Base-by-base conservation (phyloP, 768 basidiomycete genomes). In the Strobilomyces echinocephalus region DNA sequence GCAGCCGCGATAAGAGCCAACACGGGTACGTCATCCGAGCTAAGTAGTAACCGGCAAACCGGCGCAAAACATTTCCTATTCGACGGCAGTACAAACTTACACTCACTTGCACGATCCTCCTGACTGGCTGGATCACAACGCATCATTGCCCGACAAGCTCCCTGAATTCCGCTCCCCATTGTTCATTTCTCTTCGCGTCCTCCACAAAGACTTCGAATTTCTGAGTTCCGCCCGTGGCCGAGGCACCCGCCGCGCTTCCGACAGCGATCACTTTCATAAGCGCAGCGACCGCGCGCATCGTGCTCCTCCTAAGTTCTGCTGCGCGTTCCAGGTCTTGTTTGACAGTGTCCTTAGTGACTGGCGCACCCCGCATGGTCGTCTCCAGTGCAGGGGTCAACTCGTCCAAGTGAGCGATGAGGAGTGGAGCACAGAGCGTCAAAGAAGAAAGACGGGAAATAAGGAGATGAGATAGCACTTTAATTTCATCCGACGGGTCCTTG, bases 381-480 rank as follows among this genome's bases (percentile, higher is more conserved):
- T 91, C 88, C 56, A 97, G 77, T 49, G 84, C 82, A 6, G 88
- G 87, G 26, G 91, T 89, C 21, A 87, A 83, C 55, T 88, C 89
- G 59, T 94, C 91, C 53, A 98, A 76, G 24, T 88, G 81, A 58
- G 88, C 88, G n/a, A 69, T 51, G 7, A 69, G 60, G 26, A 67
- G 67, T 1, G 66, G 64, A 7, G 51, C 57, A 38, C 62, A 68
- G 18, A 64, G 40, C 1, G 87, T 78, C 24, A 97, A 84, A 31
- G 88, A 84, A 8, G 92, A 83, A 15, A 98, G 82, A 10, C 94
- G 85, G 77, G 92, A 91, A 36, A 98, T 79, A 76, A 95, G 88
- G 83, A 99, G 91, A 70, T 95, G 91, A 49, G 87, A 93, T 54
- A 97, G 83, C 43, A 97, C 92, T 71, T 97, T 97, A 76, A 99